Percentiles rank a stretch among this genome's conserved stretches.
Evolutionary conservation across 371 early-diverging fungal genomes (phyloP).

Genomic region (Mortierella sp.): DNA sequence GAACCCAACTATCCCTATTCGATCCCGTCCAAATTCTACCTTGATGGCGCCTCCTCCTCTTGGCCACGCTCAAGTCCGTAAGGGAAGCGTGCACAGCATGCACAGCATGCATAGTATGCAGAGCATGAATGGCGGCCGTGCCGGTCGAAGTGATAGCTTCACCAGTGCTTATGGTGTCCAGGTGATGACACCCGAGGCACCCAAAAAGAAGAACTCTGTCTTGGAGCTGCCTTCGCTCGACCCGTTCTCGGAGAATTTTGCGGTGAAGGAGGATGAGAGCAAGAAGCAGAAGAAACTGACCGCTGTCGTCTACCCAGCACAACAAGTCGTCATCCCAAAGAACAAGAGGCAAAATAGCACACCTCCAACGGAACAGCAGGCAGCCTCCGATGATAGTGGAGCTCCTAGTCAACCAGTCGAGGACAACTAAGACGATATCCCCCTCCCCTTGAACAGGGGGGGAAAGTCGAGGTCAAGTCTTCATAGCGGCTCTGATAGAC

Average conservation of each 20-base stretch:
- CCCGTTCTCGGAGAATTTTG: conserved; percentile 49
- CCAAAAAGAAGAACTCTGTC: conserved; percentile 17
- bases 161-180: conserved; percentile 39
- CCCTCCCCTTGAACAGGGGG: too few species aligned
- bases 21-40: conserved; percentile 40
- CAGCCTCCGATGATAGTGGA: too few species aligned
- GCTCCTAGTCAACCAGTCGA: too few species aligned
- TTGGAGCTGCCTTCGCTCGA: conserved; percentile 44
- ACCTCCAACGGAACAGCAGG: too few species aligned
- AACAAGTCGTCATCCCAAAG: conserved; percentile 48
- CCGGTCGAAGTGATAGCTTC: conserved; percentile 32
- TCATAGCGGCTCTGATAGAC: too few species aligned
- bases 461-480: too few species aligned
- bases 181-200: conserved; percentile 16
- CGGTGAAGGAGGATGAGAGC: conserved; percentile 14
- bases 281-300: conserved; percentile 34
- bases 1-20: conserved; percentile 20
- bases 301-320: conserved; percentile 49
- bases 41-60: conserved; percentile 26
- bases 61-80: conserved; percentile 30
- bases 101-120: conserved; percentile 9
- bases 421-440: too few species aligned
- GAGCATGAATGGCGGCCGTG: conserved; percentile 18
- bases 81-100: conserved; percentile 27
- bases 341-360: conserved; percentile 22